Base-by-base conservation (phyloP, 129 eudicot genomes). In the Calendula officinalis region DNA sequence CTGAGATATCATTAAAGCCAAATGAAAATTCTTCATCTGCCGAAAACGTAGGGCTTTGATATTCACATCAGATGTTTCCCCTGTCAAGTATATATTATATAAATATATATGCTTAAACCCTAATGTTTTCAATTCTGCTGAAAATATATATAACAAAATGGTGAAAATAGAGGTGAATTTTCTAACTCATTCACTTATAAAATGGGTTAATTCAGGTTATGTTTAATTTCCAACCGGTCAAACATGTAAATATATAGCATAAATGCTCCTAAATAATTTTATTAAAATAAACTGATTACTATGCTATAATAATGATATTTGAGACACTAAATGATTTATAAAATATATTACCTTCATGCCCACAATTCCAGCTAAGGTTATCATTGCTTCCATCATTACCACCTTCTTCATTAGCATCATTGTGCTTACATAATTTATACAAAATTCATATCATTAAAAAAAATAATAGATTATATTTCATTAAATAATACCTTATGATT, bases 371-470 rank as follows among this genome's bases (percentile, higher is more conserved):
- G 80, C 96, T 88, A 59, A 83, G 80, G 62, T 88, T 92, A 62
- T 92, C 99, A 81, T 88, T 92, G 85, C 95, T 62, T 79, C 99
- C 99, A 77, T 85, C 99, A 66, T 80, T 83, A 39, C 99, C 99
- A 66, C 86, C 82, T 86, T 92, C 99, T 72, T 96, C 99, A 75
- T 92, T 92, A n/a, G 87, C 88, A 60, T 85, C 89, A 83, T 92
- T 92, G 68, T 92, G 95, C 99, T n/a, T 92, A 67, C 51, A 58
- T 52, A 45, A 38, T 67, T 62, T 10, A 59, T 17, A 9, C 55
- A 55, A 34, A 57, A 17, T 5, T 15, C 63, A 69, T 3, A 51
- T 22, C 46, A 42, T 45, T 5, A 7, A 11, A 14, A n/a, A 34
- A n/a, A 11, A 73, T n/a, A 6, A n/a, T 9, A 27, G 30, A 57